Base-by-base conservation (phyloP, 192 early-diverging fungal species). In the Podila minutissima region DNA sequence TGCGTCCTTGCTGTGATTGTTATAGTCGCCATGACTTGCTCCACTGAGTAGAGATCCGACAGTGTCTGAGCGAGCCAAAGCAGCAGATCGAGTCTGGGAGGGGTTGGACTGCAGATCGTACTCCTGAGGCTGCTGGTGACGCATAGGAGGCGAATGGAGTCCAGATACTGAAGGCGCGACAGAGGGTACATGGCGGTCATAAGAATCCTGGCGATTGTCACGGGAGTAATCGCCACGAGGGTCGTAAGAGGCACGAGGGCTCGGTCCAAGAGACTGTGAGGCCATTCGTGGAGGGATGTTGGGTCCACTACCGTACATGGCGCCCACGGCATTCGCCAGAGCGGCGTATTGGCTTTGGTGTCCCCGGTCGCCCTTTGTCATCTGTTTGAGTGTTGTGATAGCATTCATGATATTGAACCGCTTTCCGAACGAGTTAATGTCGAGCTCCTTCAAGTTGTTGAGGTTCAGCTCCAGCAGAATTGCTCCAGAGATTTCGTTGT, bases 401-500 rank as follows among this genome's bases (percentile, higher is more conserved):
- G 87, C 83, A 31, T 85, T 89, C 86, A 93, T 89, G 38, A 94
- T 83, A 32, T 91, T 88, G 67, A 89, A 87, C 1, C 93, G 85
- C 69, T 91, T 90, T 29, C 89, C 89, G 65, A 90, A 89, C 4
- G 89, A 84, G 49, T 64, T 85, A 49, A 94, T 88, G 26, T 92
- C 89, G 20, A 94, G 65, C 61, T 94, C 92, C 62, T 92, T 91
- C 11, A 94, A 74, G 19, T 87, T 83, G 41, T 88, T 86, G 20
- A 94, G 78, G 61, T 86, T 88, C 19, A 93, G 64, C 32, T 89
- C 89, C 0, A 94, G 31, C 5, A 94, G 78, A n/a, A 86, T 82
- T 51, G 89, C 89, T 55, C 93, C 93, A 31, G 87, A 89, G 62
- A 94, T 90, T 49, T 89, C 89, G 59, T 92, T 88, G 13, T 92